These are phyloP conservation scores for Termitomyces sp. DNA, from an alignment of 768 basidiomycete genomes.

Conservation along the genomic window DNA sequence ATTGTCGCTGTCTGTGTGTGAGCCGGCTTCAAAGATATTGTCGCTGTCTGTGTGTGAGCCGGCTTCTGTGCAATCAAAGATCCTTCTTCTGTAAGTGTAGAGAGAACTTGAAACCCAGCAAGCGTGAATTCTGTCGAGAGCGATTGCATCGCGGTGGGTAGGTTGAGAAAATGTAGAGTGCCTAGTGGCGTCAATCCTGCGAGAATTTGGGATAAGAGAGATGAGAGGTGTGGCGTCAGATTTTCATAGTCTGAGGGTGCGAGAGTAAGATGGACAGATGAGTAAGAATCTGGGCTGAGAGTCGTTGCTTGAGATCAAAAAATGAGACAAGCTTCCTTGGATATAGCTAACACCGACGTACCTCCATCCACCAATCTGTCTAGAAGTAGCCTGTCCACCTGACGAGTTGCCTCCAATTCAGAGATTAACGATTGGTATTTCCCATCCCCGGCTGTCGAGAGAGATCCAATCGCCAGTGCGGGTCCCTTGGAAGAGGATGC, in stretches of 20 bases:
- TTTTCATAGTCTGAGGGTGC: constrained; percentile 56
- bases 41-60: constrained; percentile 33
- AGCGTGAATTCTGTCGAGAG: constrained; percentile 59
- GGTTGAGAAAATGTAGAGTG: constrained; percentile 61
- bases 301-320: constrained; percentile 46
- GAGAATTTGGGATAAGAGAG: constrained; percentile 58
- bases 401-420: constrained; percentile 46
- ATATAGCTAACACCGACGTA: constrained; percentile 26
- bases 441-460: constrained; percentile 74
- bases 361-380: constrained; percentile 82
- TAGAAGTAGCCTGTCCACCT: constrained; percentile 76
- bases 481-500: constrained; percentile 36
- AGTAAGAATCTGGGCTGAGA: constrained; percentile 50
- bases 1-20: constrained; percentile 34
- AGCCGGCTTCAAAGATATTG: constrained; percentile 44
- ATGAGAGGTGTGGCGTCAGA: constrained; percentile 47
- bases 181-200: constrained; percentile 62
- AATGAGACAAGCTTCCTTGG: constrained; percentile 5
- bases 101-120: constrained; percentile 61
- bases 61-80: constrained; percentile 73
- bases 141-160: constrained; percentile 36
- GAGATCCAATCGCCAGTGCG: constrained; percentile 74
- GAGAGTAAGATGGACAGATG: constrained; percentile 68
- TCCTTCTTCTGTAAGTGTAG: constrained; percentile 32
- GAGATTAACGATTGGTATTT: constrained; percentile 70